phyloP scores from a whole-genome alignment of 1,139 yeast species.

The Yamadazyma sp. region DNA sequence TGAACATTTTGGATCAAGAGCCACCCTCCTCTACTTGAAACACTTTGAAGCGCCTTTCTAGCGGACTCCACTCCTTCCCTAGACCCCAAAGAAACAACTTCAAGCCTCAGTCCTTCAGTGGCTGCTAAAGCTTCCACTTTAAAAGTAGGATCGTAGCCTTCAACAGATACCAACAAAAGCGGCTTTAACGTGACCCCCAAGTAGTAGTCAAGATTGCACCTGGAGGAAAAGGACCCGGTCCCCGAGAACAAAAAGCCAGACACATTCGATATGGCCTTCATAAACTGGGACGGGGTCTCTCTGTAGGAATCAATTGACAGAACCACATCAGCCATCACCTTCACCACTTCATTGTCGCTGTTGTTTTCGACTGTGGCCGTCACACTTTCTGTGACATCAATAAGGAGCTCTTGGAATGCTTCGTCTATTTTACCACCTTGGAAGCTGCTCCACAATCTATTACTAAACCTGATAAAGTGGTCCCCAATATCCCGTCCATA shows the following conservation, averaged over 20 bases:
- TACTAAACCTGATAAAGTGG: constrained; percentile 19
- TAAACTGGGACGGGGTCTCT: constrained; percentile 12
- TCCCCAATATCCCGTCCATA: constrained; percentile 26
- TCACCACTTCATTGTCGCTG: constrained; percentile 21
- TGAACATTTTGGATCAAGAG: constrained; percentile 77
- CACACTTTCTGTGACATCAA: constrained; percentile 1
- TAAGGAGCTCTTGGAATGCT: constrained; percentile 7
- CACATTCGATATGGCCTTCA: constrained; percentile 18
- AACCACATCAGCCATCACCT: constrained; percentile 14
- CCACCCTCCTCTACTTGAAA: constrained; percentile 58
- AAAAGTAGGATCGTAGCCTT: constrained; percentile 67
- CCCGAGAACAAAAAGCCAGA: constrained; percentile 26
- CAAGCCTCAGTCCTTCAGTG: constrained; percentile 23
- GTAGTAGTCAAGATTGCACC: constrained; percentile 27
- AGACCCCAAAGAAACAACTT: constrained; percentile 73
- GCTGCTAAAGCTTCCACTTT: constrained; percentile 49
- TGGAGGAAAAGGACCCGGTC: constrained; percentile 24
- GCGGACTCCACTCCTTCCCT: constrained; percentile 63
- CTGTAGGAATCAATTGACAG: background rate
- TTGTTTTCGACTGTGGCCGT: constrained; percentile 11
- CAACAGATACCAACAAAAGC: constrained; percentile 56
- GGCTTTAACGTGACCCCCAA: constrained; percentile 25
- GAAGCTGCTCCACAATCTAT: constrained; percentile 5
- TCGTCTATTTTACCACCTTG: constrained; percentile 3
- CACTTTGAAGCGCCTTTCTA: constrained; percentile 47